Evolutionary conservation across 2,329 filamentous ascomycete genomes (phyloP).

Genomic region (Elsinoe ampelina): DNA sequence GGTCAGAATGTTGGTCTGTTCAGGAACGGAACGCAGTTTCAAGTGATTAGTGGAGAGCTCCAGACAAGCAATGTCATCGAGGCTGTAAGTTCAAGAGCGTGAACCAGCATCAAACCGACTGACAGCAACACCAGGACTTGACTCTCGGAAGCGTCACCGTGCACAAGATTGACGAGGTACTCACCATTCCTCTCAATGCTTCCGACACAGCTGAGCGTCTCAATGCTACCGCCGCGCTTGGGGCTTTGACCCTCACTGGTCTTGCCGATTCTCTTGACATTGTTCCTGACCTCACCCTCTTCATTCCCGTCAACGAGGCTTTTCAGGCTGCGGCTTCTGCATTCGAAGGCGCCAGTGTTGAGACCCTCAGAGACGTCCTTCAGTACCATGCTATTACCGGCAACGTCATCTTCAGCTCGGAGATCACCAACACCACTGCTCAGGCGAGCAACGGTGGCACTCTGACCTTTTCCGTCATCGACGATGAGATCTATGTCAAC

Average conservation of each 20-base stretch:
- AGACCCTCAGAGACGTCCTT: slow-evolving; percentile 25
- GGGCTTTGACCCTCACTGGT: slow-evolving; percentile 11
- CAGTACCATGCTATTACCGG: slow-evolving; percentile 29
- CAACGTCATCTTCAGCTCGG: slow-evolving; percentile 24
- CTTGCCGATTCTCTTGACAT: slow-evolving; percentile 13
- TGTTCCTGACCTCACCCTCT: slow-evolving; percentile 17
- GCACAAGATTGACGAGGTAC: slow-evolving; percentile 18
- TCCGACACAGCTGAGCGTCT: slow-evolving; percentile 16
- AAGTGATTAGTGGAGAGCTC: slow-evolving; percentile 28
- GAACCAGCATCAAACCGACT: not conserved
- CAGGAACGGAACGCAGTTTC: slow-evolving; percentile 26
- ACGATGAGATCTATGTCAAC: slow-evolving; percentile 41
- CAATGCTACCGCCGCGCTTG: slow-evolving; percentile 13
- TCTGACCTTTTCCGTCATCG: slow-evolving; percentile 36
- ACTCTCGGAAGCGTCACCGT: slow-evolving; percentile 16
- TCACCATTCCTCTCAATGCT: slow-evolving; percentile 13
- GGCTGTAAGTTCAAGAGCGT: slow-evolving; percentile 17
- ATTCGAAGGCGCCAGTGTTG: slow-evolving; percentile 23
- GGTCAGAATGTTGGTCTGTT: slow-evolving; percentile 31
- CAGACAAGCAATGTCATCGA: slow-evolving; percentile 28
- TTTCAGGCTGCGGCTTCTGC: slow-evolving; percentile 29
- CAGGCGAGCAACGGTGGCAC: slow-evolving; percentile 26
- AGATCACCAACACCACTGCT: slow-evolving; percentile 24
- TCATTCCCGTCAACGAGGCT: slow-evolving; percentile 23
- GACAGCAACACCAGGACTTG: slow-evolving; percentile 14